These are phyloP conservation scores for Thraustochytrium striatum DNA, from an alignment of 352 stramenopile genomes.

Conservation along the genomic window DNA sequence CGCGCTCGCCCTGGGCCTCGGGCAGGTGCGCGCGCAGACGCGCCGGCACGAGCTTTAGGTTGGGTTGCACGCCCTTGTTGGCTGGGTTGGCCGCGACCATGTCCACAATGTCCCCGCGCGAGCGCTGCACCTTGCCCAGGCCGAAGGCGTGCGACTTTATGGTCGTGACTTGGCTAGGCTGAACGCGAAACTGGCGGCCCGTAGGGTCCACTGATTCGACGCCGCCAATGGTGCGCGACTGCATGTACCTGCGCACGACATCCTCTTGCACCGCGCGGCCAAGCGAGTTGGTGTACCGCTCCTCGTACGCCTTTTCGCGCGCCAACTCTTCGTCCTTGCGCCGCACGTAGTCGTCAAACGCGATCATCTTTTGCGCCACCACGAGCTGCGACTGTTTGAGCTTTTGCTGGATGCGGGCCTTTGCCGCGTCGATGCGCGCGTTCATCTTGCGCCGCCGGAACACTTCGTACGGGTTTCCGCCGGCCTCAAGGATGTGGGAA, in stretches of 20 bases:
- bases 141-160: constrained; percentile 70
- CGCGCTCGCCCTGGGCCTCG: no score
- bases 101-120: constrained; percentile 58
- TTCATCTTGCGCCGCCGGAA: constrained; percentile 56
- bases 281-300: constrained; percentile 48
- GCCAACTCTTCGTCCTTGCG: constrained; percentile 9
- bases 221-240: constrained; percentile 42
- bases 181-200: constrained; percentile 44
- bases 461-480: constrained; percentile 72
- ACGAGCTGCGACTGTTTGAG: constrained; percentile 34
- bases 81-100: constrained; percentile 59
- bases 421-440: background rate
- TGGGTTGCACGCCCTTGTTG: constrained; percentile 53
- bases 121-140: constrained; percentile 54
- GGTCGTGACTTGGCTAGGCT: constrained; percentile 61
- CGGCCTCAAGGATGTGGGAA: constrained; percentile 64
- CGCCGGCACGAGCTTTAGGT: constrained; percentile 42
- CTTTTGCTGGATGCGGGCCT: background rate
- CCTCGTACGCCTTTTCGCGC: constrained; percentile 50
- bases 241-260: constrained; percentile 39
- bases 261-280: constrained; percentile 5
- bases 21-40: constrained; percentile 38
- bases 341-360: constrained; percentile 41
- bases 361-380: constrained; percentile 56
- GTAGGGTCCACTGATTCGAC: constrained; percentile 50